Evolutionary conservation across 352 stramenopile species (phyloP).

Genomic region (Pythium phragmiticola): DNA sequence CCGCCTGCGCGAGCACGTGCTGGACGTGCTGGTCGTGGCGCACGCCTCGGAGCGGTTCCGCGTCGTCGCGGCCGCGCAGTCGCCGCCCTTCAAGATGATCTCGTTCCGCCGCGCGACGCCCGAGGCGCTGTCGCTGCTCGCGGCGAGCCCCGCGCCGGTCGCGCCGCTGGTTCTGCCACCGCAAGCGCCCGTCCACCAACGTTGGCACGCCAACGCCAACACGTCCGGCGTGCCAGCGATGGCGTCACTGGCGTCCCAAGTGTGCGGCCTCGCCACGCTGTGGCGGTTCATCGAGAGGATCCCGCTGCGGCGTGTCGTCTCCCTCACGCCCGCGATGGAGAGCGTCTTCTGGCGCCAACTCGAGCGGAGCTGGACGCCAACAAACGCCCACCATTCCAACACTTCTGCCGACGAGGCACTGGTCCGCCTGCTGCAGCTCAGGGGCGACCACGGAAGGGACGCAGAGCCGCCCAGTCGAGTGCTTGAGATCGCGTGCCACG

Average conservation of each 20-base stretch:
- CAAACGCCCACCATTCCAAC: not conserved
- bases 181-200: not conserved
- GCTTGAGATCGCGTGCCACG: conserved; percentile 3
- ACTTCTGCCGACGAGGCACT: not conserved
- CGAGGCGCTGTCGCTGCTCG: conserved; percentile 9
- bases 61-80: conserved; percentile 7
- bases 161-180: not conserved
- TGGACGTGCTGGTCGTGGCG: conserved; percentile 27
- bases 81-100: conserved; percentile 23
- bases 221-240: not conserved
- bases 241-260: not conserved
- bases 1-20: conserved; percentile 51
- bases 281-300: conserved; percentile 5
- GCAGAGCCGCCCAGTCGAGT: not conserved
- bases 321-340: not conserved
- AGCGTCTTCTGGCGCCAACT: not conserved
- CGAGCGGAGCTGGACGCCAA: not conserved
- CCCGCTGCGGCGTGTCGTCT: not conserved
- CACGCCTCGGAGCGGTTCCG: conserved; percentile 1
- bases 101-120: conserved; percentile 22
- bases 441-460: too few species aligned
- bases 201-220: too few species aligned
- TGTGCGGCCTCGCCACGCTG: not conserved
- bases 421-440: too few species aligned
- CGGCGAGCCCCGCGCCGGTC: conserved; percentile 5